Evolutionary conservation across 371 early-diverging fungal genomes (phyloP).

Genomic region (Mucor lusitanicus): DNA sequence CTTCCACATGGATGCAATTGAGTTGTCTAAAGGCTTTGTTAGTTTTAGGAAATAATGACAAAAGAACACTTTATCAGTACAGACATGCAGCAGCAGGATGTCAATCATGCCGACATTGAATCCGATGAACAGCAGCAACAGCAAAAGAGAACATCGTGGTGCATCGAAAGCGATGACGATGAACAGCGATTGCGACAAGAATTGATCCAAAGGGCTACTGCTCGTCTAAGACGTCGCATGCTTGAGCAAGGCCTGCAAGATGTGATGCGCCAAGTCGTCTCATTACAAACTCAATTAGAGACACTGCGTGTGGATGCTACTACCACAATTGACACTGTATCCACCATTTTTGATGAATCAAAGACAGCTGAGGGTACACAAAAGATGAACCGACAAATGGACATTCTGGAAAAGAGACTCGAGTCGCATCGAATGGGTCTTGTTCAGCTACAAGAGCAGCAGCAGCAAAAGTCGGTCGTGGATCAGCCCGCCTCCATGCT

Average conservation of each 20-base stretch:
- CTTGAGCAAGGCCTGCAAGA: slow-evolving; percentile 30
- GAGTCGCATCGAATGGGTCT: slow-evolving; percentile 16
- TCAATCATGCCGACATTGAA: slow-evolving; percentile 4
- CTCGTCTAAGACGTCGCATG: slow-evolving; percentile 17
- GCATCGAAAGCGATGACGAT: not conserved
- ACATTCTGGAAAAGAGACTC: slow-evolving; percentile 39
- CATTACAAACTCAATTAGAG: slow-evolving; percentile 31
- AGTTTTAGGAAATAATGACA: not conserved
- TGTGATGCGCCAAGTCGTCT: slow-evolving; percentile 27
- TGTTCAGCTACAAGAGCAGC: slow-evolving; percentile 1
- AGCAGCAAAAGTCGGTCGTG: not conserved
- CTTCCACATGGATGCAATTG: not conserved
- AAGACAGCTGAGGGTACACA: slow-evolving; percentile 14
- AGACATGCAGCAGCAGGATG: not conserved
- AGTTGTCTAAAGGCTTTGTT: not conserved
- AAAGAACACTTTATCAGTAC: not conserved
- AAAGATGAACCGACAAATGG: slow-evolving; percentile 28
- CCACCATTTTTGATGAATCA: slow-evolving; percentile 17
- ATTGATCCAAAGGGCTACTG: slow-evolving; percentile 26
- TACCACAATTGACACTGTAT: slow-evolving; percentile 33
- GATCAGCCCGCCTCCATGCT: not conserved
- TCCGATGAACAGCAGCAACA: not conserved
- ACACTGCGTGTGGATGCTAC: slow-evolving; percentile 30
- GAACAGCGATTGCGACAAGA: slow-evolving; percentile 18
- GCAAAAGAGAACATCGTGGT: slow-evolving; percentile 18